Conservation (phyloP, 805 yeast genomes). For the Phaffomyces opuntiae region DNA sequence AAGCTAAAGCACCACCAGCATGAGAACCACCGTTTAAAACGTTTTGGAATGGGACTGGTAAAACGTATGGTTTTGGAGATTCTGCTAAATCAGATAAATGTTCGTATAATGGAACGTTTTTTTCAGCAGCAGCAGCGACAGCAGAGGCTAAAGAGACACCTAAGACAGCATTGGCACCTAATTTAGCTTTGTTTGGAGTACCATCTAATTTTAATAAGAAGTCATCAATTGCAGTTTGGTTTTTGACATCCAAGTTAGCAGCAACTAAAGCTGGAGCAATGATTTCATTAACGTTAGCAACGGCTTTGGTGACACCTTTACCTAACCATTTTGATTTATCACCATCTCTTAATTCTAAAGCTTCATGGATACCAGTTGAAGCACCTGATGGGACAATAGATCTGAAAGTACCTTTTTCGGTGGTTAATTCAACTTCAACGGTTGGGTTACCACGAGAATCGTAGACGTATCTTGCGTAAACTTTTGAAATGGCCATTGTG, state of each 20-base stretch:
- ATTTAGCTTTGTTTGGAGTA: constrained; percentile 93
- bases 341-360: constrained; percentile 96
- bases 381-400: constrained; percentile 99
- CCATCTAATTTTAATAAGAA: constrained; percentile 87
- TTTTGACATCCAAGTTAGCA: constrained; percentile 74
- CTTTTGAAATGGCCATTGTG: constrained; percentile 77
- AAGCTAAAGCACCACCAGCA: constrained; percentile 98
- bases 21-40: constrained; percentile 99
- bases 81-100: constrained; percentile 77
- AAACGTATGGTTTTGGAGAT: constrained; percentile 76
- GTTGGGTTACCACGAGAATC: constrained; percentile 99
- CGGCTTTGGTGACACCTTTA: constrained; percentile 97
- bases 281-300: constrained; percentile 87
- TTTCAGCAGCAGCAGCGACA: constrained; percentile 97
- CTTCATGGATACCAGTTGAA: constrained; percentile 98
- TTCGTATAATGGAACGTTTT: constrained; percentile 86
- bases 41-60: constrained; percentile 99
- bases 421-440: constrained; percentile 94
- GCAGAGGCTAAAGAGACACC: constrained; percentile 98
- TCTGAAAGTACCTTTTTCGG: constrained; percentile 91
- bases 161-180: constrained; percentile 97
- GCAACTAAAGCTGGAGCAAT: constrained; percentile 90
- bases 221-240: constrained; percentile 83
- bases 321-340: constrained; percentile 98
- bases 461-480: constrained; percentile 94